A percentile compares a stretch with the other conserved stretches of the same genome.
Evolutionary conservation across 2,329 filamentous ascomycete species (phyloP).

Genomic region (Tolypocladium capitatum): DNA sequence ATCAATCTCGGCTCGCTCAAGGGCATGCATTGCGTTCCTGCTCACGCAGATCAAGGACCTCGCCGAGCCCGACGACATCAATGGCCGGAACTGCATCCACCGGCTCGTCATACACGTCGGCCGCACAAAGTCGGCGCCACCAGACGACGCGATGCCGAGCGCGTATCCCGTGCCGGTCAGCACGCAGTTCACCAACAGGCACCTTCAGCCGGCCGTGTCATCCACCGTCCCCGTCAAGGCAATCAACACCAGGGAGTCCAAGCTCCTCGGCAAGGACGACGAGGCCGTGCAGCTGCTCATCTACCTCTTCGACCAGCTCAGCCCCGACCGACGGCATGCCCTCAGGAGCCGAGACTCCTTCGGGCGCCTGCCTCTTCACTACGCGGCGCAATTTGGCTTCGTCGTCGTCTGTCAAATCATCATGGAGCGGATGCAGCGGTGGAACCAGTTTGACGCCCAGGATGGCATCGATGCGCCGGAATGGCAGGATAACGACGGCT

Average conservation of each 20-base stretch:
- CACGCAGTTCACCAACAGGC: constrained; percentile 50
- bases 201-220: constrained; percentile 65
- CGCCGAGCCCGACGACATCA: constrained; percentile 83
- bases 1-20: constrained; percentile 57
- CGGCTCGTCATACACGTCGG: constrained; percentile 86
- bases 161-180: constrained; percentile 35
- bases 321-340: constrained; percentile 50
- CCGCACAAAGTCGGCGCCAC: constrained; percentile 44
- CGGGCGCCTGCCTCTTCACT: constrained; percentile 77
- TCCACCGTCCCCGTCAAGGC: constrained; percentile 47
- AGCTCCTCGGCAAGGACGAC: constrained; percentile 55
- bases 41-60: constrained; percentile 56
- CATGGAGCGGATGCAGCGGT: constrained; percentile 78
- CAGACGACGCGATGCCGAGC: constrained; percentile 39
- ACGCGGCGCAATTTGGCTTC: constrained; percentile 89
- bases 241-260: constrained; percentile 53
- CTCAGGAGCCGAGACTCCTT: constrained; percentile 62
- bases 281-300: constrained; percentile 57
- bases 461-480: constrained; percentile 74
- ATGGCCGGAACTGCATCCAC: constrained; percentile 86
- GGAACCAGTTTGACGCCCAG: constrained; percentile 73
- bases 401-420: constrained; percentile 80
- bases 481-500: constrained; percentile 91
- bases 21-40: constrained; percentile 56
- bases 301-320: constrained; percentile 54